phyloP scores from a whole-genome alignment of 2,329 filamentous ascomycete species.

The Pezicula carpinea region DNA sequence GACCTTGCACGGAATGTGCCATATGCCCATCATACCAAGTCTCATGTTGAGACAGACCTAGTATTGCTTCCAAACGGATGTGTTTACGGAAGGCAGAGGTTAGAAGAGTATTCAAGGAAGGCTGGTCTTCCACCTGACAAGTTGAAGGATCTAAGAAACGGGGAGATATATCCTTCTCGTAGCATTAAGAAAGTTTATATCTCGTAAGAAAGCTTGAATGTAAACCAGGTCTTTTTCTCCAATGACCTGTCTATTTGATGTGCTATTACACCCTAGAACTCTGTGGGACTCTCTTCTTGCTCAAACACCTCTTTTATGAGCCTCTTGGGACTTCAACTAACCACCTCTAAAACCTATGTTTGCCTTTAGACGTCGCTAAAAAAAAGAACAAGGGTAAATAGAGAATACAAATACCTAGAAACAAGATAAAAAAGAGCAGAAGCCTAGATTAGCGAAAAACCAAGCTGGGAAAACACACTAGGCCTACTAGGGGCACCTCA shows the following conservation, averaged over 20 bases:
- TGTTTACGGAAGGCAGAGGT: conserved; percentile 72
- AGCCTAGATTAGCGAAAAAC: too few species aligned
- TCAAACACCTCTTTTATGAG: too few species aligned
- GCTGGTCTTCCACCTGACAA: conserved; percentile 61
- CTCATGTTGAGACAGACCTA: conserved; percentile 82
- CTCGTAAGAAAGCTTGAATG: conserved; percentile 44
- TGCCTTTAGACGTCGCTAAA: too few species aligned
- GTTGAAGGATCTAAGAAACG: conserved; percentile 76
- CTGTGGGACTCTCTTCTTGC: too few species aligned
- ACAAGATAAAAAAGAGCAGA: too few species aligned
- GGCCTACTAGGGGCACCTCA: too few species aligned
- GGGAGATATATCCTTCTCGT: conserved; percentile 57
- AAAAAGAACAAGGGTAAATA: too few species aligned
- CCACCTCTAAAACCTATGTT: too few species aligned
- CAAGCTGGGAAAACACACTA: too few species aligned
- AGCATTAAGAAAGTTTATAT: conserved; percentile 87
- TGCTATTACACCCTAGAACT: neutral
- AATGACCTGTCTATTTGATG: neutral
- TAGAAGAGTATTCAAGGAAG: conserved; percentile 76
- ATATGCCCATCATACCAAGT: conserved; percentile 93
- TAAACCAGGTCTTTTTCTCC: neutral
- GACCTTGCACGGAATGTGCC: conserved; percentile 83
- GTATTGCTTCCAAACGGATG: conserved; percentile 82
- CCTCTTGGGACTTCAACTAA: too few species aligned
- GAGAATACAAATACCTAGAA: too few species aligned